Percentiles rank a stretch among this genome's conserved stretches.
Evolutionary conservation across 345 rosid species (phyloP).

Genomic region (Linum tenue): DNA sequence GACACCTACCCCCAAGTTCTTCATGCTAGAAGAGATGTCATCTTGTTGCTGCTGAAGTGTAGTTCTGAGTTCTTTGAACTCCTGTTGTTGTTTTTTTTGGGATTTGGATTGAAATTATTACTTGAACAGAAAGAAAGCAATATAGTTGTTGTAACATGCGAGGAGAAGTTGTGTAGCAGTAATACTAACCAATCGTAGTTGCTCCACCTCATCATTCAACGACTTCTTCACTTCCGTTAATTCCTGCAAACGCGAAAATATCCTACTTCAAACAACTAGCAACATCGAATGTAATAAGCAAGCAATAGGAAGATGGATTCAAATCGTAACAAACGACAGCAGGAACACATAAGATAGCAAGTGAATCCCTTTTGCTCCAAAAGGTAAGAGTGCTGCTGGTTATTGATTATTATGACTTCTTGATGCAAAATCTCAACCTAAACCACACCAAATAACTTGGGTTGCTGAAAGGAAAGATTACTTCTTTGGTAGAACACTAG

Average conservation of each 20-base stretch:
- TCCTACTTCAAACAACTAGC: neutral
- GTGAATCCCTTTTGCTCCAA: too few relatives aligned
- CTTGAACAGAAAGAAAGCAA: neutral
- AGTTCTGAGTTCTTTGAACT: conserved; percentile 61
- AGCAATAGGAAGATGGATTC: neutral
- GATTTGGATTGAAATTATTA: neutral
- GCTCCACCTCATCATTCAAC: conserved; percentile 68
- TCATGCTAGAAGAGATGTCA: conserved; percentile 56
- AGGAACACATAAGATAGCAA: too few relatives aligned
- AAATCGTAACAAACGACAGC: neutral
- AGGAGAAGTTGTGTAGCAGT: neutral
- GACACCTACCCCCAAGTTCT: conserved; percentile 53
- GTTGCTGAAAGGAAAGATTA: too few relatives aligned
- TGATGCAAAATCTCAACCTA: too few relatives aligned
- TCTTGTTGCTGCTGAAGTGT: conserved; percentile 81
- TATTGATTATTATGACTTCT: too few relatives aligned
- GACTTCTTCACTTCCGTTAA: conserved; percentile 62
- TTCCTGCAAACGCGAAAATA: conserved; percentile 36
- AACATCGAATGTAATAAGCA: neutral
- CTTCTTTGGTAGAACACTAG: neutral
- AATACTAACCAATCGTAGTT: conserved; percentile 49
- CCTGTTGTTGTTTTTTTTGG: conserved; percentile 25
- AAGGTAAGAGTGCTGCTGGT: too few relatives aligned
- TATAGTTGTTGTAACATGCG: neutral
- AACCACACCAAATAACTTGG: too few relatives aligned